phyloP scores from a whole-genome alignment of 306 rosid genomes.

The Pyrus communis region DNA sequence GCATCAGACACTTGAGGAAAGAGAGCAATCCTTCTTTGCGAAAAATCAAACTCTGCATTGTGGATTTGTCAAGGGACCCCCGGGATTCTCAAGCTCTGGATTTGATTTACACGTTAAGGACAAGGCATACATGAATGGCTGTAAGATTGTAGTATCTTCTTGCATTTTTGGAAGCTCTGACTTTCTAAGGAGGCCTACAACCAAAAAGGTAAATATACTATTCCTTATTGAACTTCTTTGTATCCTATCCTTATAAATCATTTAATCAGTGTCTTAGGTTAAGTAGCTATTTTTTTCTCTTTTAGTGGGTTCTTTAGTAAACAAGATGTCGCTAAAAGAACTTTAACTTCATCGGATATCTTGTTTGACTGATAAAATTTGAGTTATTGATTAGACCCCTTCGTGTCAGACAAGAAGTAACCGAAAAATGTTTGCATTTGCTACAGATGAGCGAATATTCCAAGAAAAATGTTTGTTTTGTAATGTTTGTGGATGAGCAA shows the following conservation, averaged over 20 bases:
- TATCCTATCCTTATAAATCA: neutral
- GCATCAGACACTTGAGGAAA: slow-evolving; percentile 63
- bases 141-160: slow-evolving; percentile 82
- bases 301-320: neutral
- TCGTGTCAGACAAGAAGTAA: neutral
- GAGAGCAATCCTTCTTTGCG: slow-evolving; percentile 68
- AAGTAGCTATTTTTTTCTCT: neutral
- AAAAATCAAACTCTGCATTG: slow-evolving; percentile 71
- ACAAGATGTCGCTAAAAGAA: neutral
- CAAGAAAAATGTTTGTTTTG: slow-evolving; percentile 76
- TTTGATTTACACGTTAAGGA: slow-evolving; percentile 72
- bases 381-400: neutral
- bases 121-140: slow-evolving; percentile 53
- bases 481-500: slow-evolving; percentile 80
- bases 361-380: neutral
- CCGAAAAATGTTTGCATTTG: neutral
- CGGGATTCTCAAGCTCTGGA: slow-evolving; percentile 58
- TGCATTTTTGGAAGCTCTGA: slow-evolving; percentile 97
- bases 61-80: slow-evolving; percentile 69
- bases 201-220: slow-evolving; percentile 51
- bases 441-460: slow-evolving; percentile 83
- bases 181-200: slow-evolving; percentile 85
- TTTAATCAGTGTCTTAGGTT: neutral
- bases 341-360: neutral
- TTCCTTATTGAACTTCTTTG: neutral